phyloP scores from a whole-genome alignment of 257 asterid genomes.

The Solanum virginianum region DNA sequence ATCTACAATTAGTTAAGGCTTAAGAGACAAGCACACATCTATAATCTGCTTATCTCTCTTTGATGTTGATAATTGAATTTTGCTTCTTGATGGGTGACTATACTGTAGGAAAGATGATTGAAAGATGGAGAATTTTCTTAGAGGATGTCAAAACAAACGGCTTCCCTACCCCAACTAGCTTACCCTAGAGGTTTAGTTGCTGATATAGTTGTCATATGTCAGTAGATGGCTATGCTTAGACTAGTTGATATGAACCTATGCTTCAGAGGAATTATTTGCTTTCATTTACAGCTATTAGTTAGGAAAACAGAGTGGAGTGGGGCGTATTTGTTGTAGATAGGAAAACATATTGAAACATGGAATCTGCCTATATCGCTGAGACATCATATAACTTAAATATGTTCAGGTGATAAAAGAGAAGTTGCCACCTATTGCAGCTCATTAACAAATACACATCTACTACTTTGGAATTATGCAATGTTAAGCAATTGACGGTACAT shows the following conservation, averaged over 20 bases:
- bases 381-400: background rate
- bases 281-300: background rate
- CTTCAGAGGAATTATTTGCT: background rate
- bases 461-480: background rate
- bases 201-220: background rate
- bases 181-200: background rate
- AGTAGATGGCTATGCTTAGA: background rate
- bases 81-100: background rate
- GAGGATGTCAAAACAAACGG: background rate
- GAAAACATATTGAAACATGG: background rate
- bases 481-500: background rate
- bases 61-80: background rate
- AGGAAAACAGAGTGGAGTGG: background rate
- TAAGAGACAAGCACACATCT: background rate
- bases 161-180: background rate
- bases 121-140: background rate
- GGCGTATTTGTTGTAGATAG: background rate
- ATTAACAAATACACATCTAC: background rate
- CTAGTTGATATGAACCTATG: background rate
- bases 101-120: background rate
- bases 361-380: background rate
- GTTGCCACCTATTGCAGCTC: background rate
- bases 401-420: background rate
- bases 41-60: background rate
- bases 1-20: background rate